Percentiles rank a stretch among this genome's conserved stretches.
Conservation (phyloP, 2,329 filamentous ascomycete genomes). For the Colletotrichum horii region DNA sequence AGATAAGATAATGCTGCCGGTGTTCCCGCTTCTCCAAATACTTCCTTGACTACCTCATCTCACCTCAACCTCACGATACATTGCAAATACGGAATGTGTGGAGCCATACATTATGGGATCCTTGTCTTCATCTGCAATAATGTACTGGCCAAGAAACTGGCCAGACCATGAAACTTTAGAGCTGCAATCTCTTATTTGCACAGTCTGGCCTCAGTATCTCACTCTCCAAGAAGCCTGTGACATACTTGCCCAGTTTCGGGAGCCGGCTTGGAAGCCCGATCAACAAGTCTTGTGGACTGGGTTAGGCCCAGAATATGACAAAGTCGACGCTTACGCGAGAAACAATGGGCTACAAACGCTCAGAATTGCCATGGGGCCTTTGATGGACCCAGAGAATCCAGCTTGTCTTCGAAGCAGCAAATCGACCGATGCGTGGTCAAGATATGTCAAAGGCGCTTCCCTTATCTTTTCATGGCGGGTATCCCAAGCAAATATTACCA, state of each 20-base stretch:
- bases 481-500: not conserved
- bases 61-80: too few relatives aligned
- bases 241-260: not conserved
- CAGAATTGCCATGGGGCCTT: not conserved
- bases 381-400: not conserved
- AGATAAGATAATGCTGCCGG: too few relatives aligned
- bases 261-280: not conserved
- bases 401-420: not conserved
- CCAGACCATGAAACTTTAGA: not conserved
- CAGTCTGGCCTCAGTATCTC: not conserved
- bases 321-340: too few relatives aligned
- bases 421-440: not conserved
- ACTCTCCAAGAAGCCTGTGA: not conserved
- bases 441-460: not conserved
- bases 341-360: not conserved
- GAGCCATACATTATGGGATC: too few relatives aligned
- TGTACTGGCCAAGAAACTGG: not conserved
- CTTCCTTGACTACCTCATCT: too few relatives aligned
- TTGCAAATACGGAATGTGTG: too few relatives aligned
- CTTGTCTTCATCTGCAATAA: not conserved
- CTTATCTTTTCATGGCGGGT: not conserved
- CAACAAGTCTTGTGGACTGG: not conserved
- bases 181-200: not conserved
- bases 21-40: too few relatives aligned
- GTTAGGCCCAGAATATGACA: too few relatives aligned